These are phyloP conservation scores for Nemophila menziesii DNA, from an alignment of 257 asterid species.

Conservation along the genomic window DNA sequence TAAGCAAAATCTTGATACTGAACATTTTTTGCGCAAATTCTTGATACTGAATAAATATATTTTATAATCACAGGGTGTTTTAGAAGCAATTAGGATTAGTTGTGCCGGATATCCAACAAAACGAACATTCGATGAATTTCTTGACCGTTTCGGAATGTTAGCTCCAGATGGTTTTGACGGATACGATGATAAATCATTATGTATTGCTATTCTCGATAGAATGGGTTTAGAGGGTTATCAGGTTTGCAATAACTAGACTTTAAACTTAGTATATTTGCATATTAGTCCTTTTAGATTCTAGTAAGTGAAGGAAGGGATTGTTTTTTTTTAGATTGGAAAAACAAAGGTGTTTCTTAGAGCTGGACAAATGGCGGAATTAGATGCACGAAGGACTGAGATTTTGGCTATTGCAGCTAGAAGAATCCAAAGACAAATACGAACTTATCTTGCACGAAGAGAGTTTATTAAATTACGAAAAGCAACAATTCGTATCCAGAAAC, in stretches of 20 bases:
- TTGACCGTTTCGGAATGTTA: constrained; percentile 85
- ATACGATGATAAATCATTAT: constrained; percentile 86
- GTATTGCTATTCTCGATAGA: constrained; percentile 56
- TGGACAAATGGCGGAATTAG: constrained; percentile 97
- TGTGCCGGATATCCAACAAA: constrained; percentile 97
- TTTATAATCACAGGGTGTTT: constrained; percentile 59
- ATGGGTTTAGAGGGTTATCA: constrained; percentile 87
- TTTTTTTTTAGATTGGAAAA: constrained; percentile 65
- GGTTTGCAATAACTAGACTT: constrained; percentile 24
- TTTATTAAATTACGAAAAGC: constrained; percentile 56
- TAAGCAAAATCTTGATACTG: no score
- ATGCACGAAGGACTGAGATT: constrained; percentile 83
- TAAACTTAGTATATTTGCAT: background rate
- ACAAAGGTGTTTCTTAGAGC: constrained; percentile 92
- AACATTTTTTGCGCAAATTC: no score
- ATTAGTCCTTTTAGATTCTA: background rate
- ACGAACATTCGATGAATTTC: constrained; percentile 84
- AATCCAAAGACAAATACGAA: constrained; percentile 81
- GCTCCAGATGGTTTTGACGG: constrained; percentile 80
- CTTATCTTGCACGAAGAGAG: constrained; percentile 66
- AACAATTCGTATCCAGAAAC: constrained; percentile 50
- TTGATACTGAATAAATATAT: constrained; percentile 4
- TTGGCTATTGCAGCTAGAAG: constrained; percentile 64
- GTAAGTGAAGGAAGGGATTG: background rate
- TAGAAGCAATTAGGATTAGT: constrained; percentile 94